Conservation (phyloP, 1,284 basidiomycete species). For the Athelia sp. region DNA sequence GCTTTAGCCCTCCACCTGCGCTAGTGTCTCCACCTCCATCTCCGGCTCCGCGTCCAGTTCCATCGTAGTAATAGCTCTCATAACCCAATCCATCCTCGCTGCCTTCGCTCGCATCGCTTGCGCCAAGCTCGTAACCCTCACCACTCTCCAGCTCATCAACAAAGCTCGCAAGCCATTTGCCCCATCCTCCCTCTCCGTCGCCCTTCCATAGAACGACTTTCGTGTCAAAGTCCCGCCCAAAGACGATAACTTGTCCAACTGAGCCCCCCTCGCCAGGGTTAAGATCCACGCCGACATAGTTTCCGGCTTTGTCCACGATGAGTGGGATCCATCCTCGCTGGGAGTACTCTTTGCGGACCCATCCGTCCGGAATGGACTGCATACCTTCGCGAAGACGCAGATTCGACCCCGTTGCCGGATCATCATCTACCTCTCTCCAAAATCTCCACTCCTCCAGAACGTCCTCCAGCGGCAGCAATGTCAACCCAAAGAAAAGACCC, state of each 20-base stretch:
- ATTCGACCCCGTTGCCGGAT: constrained; percentile 78
- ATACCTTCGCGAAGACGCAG: constrained; percentile 67
- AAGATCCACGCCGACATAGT: constrained; percentile 95
- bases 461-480: constrained; percentile 81
- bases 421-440: constrained; percentile 88
- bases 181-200: constrained; percentile 92
- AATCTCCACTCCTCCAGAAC: constrained; percentile 91
- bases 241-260: constrained; percentile 93
- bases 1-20: constrained; percentile 55
- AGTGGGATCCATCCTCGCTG: constrained; percentile 96
- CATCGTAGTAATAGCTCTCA: constrained; percentile 81
- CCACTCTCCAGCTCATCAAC: constrained; percentile 91
- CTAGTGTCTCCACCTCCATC: constrained; percentile 73
- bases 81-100: constrained; percentile 85
- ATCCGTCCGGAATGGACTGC: constrained; percentile 88
- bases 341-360: constrained; percentile 88
- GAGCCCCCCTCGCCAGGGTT: constrained; percentile 77
- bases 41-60: constrained; percentile 66
- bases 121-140: constrained; percentile 80
- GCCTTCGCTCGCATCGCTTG: constrained; percentile 47
- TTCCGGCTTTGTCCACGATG: constrained; percentile 89
- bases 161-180: constrained; percentile 88
- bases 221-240: constrained; percentile 96
- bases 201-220: constrained; percentile 94
- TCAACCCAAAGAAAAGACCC: constrained; percentile 85